A percentile compares a stretch with the other conserved stretches of the same genome.
Evolutionary conservation across 179 eudicot species (phyloP).

Genomic region (Drosera spatulata): DNA sequence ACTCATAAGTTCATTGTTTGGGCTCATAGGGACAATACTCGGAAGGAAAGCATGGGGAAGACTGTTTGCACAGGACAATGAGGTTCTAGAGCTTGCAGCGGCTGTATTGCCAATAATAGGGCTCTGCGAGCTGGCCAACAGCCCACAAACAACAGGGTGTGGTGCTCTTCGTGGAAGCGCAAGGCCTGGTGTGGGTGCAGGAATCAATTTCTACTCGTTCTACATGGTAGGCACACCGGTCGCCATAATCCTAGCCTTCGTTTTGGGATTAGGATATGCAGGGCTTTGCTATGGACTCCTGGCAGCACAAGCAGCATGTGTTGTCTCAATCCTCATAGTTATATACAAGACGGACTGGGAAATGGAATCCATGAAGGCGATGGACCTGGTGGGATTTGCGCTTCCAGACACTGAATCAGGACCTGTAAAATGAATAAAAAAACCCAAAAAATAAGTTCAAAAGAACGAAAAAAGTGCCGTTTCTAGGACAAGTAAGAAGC

Average conservation of each 20-base stretch:
- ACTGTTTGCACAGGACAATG: constrained; percentile 49
- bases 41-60: constrained; percentile 70
- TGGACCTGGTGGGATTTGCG: constrained; percentile 50
- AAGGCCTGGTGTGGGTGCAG: constrained; percentile 65
- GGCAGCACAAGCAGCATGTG: constrained; percentile 71
- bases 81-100: constrained; percentile 53
- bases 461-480: too few relatives aligned
- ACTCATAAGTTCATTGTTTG: constrained; percentile 37
- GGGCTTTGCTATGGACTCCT: constrained; percentile 87
- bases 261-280: constrained; percentile 35
- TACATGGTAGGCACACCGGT: constrained; percentile 76
- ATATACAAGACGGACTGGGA: constrained; percentile 69
- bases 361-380: constrained; percentile 60
- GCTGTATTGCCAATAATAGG: constrained; percentile 77
- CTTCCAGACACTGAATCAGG: constrained; percentile 12
- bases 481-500: too few relatives aligned
- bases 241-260: constrained; percentile 57
- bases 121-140: constrained; percentile 79
- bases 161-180: constrained; percentile 87
- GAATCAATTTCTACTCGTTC: constrained; percentile 70
- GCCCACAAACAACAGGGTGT: constrained; percentile 91
- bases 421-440: too few relatives aligned
- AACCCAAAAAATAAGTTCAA: too few relatives aligned
- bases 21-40: constrained; percentile 53
- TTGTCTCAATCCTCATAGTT: constrained; percentile 40